Evolutionary conservation across 2,329 filamentous ascomycete genomes (phyloP).

Genomic region (Didymella segeticola): DNA sequence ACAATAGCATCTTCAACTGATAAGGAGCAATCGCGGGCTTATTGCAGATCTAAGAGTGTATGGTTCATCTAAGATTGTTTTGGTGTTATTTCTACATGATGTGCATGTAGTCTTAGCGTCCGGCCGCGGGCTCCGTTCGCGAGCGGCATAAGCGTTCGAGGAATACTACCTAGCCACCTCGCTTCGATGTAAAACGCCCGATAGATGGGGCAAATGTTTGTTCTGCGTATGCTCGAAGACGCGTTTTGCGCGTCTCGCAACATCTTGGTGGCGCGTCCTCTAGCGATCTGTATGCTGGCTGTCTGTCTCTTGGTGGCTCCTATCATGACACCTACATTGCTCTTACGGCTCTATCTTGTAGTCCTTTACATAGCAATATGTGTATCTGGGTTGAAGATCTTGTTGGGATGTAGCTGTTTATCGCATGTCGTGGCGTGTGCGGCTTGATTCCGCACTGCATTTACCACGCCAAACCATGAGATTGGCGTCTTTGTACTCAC

Average conservation of each 20-base stretch:
- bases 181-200: not conserved
- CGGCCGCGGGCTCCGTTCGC: slow-evolving; percentile 4
- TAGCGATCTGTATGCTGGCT: too few species aligned
- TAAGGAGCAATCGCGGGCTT: not conserved
- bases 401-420: too few species aligned
- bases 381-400: too few species aligned
- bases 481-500: not conserved
- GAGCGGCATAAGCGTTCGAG: not conserved
- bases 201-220: not conserved
- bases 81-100: not conserved
- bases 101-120: not conserved
- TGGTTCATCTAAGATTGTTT: not conserved
- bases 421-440: too few species aligned
- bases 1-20: not conserved
- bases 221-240: not conserved
- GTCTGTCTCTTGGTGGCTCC: too few species aligned
- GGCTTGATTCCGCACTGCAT: too few species aligned
- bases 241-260: not conserved
- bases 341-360: too few species aligned
- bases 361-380: too few species aligned
- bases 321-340: too few species aligned
- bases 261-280: too few species aligned
- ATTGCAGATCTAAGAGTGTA: not conserved
- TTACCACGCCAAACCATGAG: too few species aligned
- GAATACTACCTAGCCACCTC: not conserved